Conservation (phyloP, 345 rosid genomes). For the Hirschfeldia incana region DNA sequence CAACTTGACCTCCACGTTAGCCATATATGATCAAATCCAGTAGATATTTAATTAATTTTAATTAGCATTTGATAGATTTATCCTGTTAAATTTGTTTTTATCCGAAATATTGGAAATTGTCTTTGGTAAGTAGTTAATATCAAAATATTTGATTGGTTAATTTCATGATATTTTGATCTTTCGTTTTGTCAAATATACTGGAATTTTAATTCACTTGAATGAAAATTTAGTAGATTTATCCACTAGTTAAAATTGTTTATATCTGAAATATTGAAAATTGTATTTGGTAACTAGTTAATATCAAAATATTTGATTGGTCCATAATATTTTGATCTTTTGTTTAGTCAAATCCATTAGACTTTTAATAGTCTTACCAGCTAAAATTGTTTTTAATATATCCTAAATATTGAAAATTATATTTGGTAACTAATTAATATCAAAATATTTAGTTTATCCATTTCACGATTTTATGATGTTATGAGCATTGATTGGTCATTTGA, state of each 20-base stretch:
- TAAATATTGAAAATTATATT: slow-evolving; percentile 1
- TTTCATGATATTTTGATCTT: slow-evolving; percentile 2
- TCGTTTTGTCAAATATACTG: not conserved
- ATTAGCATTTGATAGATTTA: too few species aligned
- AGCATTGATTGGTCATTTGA: slow-evolving; percentile 23
- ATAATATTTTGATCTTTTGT: too few species aligned
- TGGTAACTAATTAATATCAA: not conserved
- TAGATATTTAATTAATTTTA: too few species aligned
- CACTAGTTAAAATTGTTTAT: not conserved
- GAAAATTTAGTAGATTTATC: not conserved
- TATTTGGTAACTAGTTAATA: not conserved
- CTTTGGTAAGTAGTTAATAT: not conserved
- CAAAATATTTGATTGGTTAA: slow-evolving; percentile 8
- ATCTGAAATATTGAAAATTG: not conserved
- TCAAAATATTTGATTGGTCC: slow-evolving; percentile 10
- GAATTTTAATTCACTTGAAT: not conserved
- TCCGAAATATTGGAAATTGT: too few species aligned
- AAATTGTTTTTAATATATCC: not conserved
- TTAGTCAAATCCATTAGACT: too few species aligned
- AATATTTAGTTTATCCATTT: slow-evolving; percentile 10
- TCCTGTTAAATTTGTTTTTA: too few species aligned
- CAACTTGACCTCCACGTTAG: too few species aligned
- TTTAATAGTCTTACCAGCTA: slow-evolving; percentile 4
- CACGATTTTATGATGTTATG: not conserved
- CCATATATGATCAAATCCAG: too few species aligned